Percentiles rank a stretch among this genome's conserved stretches.
phyloP scores from a whole-genome alignment of 768 basidiomycete species.

The Kwoniella sp. region DNA sequence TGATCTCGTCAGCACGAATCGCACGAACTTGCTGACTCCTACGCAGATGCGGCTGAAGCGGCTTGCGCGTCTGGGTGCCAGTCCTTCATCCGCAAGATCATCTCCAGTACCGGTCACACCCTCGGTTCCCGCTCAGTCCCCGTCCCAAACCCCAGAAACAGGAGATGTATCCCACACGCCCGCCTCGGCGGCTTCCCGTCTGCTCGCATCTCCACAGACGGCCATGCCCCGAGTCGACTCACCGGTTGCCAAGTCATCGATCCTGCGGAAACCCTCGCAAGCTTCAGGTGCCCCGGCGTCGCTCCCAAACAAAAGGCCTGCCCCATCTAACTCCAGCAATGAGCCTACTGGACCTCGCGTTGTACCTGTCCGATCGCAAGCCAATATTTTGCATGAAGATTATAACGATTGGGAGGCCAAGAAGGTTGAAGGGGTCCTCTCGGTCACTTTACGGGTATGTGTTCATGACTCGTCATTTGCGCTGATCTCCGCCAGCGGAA shows the following conservation, averaged over 20 bases:
- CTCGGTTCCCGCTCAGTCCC: conserved; percentile 14
- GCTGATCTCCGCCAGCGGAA: conserved; percentile 12
- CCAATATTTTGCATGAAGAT: conserved; percentile 56
- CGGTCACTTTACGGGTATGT: conserved; percentile 74
- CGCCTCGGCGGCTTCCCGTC: conserved; percentile 17
- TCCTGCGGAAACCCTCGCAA: neutral
- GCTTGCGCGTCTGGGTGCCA: conserved; percentile 71
- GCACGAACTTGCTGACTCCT: neutral
- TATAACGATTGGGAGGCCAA: conserved; percentile 67
- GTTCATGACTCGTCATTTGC: neutral
- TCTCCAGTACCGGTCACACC: too few relatives aligned
- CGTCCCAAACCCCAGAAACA: too few relatives aligned
- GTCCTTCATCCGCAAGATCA: too few relatives aligned
- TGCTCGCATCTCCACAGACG: conserved; percentile 14
- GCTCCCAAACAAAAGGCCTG: neutral
- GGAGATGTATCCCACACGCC: too few relatives aligned
- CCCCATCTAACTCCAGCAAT: conserved; percentile 4
- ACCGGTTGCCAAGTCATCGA: neutral
- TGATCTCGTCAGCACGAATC: neutral
- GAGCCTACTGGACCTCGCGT: conserved; percentile 55
- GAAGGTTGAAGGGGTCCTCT: conserved; percentile 63
- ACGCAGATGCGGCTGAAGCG: conserved; percentile 83
- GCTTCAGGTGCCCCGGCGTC: neutral
- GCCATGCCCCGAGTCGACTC: conserved; percentile 1
- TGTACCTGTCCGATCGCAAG: conserved; percentile 50